Conservation (phyloP, 495 filamentous ascomycete genomes). For the Aspergillus leporis region DNA sequence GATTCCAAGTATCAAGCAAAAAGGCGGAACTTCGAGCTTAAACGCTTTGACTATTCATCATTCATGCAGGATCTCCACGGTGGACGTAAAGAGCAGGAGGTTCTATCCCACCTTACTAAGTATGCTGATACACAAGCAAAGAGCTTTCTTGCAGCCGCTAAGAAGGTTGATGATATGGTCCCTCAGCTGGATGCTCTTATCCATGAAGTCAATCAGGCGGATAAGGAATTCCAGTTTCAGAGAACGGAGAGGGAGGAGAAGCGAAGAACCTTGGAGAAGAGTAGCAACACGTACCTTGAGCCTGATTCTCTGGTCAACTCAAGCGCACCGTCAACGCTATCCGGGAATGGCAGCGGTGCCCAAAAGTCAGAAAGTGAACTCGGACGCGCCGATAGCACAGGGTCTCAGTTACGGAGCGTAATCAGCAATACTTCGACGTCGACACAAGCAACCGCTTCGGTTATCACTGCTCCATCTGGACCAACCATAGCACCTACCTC, state of each 20-base stretch:
- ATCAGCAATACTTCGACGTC: constrained; percentile 49
- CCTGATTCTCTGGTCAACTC: constrained; percentile 54
- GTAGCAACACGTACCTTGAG: constrained; percentile 76
- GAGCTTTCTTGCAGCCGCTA: constrained; percentile 76
- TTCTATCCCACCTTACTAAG: constrained; percentile 91
- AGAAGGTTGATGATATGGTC: constrained; percentile 83
- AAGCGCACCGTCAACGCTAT: constrained; percentile 25
- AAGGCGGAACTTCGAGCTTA: constrained; percentile 90
- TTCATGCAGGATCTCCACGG: constrained; percentile 99
- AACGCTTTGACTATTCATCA: constrained; percentile 96
- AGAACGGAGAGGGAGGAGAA: constrained; percentile 93
- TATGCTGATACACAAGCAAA: constrained; percentile 90
- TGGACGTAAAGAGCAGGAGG: constrained; percentile 95
- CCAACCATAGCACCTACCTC: constrained; percentile 32
- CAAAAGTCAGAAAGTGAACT: constrained; percentile 62
- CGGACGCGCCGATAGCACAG: constrained; percentile 69
- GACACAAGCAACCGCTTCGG: constrained; percentile 43
- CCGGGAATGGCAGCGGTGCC: constrained; percentile 37
- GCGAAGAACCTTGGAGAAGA: constrained; percentile 84
- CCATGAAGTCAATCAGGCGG: constrained; percentile 82
- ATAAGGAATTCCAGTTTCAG: constrained; percentile 94
- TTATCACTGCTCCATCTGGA: constrained; percentile 31
- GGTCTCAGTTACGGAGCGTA: constrained; percentile 59
- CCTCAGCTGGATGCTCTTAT: constrained; percentile 93
- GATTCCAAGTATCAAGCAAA: constrained; percentile 96